These are phyloP conservation scores for Trichoderma endophyticum DNA, from an alignment of 2,329 filamentous ascomycete genomes.

Conservation along the genomic window DNA sequence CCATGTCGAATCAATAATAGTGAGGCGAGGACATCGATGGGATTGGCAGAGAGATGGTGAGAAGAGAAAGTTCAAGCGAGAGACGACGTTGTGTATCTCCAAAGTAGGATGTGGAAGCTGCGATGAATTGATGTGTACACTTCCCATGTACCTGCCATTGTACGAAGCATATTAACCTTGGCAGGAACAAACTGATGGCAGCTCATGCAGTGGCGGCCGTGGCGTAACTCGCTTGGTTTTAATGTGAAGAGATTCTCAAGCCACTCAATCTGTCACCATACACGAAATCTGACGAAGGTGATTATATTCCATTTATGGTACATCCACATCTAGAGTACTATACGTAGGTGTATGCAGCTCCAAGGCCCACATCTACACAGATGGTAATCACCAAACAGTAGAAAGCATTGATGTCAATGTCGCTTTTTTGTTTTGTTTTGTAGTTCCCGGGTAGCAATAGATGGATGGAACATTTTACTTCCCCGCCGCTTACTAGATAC, in stretches of 20 bases:
- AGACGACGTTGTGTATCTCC: neutral
- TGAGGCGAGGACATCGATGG: neutral
- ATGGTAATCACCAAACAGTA: neutral
- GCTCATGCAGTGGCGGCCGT: slow-evolving; percentile 6
- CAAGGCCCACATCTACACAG: neutral
- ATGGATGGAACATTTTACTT: neutral
- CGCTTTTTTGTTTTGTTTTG: neutral
- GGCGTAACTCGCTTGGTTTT: slow-evolving; percentile 2
- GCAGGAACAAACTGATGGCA: neutral
- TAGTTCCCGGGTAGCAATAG: neutral
- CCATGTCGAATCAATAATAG: neutral
- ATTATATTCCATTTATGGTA: neutral
- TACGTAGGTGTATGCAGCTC: too few species aligned
- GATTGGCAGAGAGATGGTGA: neutral
- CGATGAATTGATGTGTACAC: neutral
- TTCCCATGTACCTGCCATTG: neutral
- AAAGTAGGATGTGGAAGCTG: neutral
- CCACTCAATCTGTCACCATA: neutral
- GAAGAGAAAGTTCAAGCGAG: neutral
- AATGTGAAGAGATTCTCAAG: neutral
- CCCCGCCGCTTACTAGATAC: neutral
- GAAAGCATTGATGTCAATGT: neutral
- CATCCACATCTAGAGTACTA: too few species aligned
- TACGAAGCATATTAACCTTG: neutral
- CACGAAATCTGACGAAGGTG: neutral